Evolutionary conservation across 345 rosid genomes (phyloP).

Genomic region (Rhizophora mangle): DNA sequence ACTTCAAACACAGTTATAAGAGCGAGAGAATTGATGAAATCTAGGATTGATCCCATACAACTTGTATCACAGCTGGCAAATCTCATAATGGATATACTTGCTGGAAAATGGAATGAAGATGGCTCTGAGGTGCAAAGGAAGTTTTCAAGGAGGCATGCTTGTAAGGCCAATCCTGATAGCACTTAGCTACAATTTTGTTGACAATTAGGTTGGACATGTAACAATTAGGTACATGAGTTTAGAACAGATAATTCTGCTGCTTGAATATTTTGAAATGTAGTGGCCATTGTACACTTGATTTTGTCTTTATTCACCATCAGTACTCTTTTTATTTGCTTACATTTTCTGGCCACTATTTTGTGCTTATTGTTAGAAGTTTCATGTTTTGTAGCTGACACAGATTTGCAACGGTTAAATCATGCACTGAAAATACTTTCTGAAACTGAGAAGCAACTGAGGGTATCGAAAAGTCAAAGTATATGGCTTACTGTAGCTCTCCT

Average conservation of each 20-base stretch:
- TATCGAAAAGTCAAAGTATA: constrained; percentile 85
- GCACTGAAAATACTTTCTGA: constrained; percentile 88
- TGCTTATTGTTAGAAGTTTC: constrained; percentile 15
- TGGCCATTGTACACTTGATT: neutral
- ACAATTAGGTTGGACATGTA: too few species aligned
- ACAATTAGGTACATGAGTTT: neutral
- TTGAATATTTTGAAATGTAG: neutral
- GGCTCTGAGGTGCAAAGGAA: constrained; percentile 55
- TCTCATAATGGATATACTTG: constrained; percentile 87
- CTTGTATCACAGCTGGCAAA: constrained; percentile 87
- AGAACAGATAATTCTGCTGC: neutral
- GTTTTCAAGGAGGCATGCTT: constrained; percentile 53
- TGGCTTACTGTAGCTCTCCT: constrained; percentile 96
- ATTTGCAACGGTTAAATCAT: constrained; percentile 62
- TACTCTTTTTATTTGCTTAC: neutral
- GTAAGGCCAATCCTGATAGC: constrained; percentile 38
- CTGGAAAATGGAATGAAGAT: constrained; percentile 59
- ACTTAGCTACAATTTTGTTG: neutral
- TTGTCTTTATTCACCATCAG: neutral
- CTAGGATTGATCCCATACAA: constrained; percentile 93
- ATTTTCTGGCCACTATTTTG: neutral
- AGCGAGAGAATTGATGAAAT: constrained; percentile 92
- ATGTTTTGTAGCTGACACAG: constrained; percentile 61
- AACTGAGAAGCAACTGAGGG: constrained; percentile 87
- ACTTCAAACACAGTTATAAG: constrained; percentile 85